A percentile compares a stretch with the other conserved stretches of the same genome.
These are phyloP conservation scores for Ophiosphaerella narmari DNA, from an alignment of 2,329 filamentous ascomycete genomes.

Conservation along the genomic window DNA sequence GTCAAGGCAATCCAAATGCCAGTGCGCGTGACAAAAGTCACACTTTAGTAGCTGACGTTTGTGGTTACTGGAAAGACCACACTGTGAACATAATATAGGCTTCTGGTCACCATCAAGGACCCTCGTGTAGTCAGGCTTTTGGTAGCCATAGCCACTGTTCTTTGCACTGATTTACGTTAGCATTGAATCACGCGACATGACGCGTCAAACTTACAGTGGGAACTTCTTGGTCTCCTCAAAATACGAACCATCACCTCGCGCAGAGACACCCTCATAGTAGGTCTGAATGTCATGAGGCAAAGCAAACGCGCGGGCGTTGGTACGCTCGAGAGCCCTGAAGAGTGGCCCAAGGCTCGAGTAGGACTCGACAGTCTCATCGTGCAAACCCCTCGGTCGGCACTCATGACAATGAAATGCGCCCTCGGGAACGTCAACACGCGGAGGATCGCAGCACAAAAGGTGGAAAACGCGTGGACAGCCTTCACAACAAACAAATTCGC, in stretches of 20 bases:
- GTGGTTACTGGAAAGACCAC: conserved; percentile 67
- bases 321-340: conserved; percentile 67
- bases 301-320: conserved; percentile 71
- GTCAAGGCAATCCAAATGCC: conserved; percentile 92
- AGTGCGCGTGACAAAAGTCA: conserved; percentile 78
- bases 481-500: conserved; percentile 90
- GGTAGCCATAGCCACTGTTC: conserved; percentile 48
- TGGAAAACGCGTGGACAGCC: conserved; percentile 90
- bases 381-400: conserved; percentile 29
- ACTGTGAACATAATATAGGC: conserved; percentile 76
- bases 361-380: conserved; percentile 32
- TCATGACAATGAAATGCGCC: conserved; percentile 75
- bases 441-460: conserved; percentile 84
- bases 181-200: conserved; percentile 26
- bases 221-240: conserved; percentile 66
- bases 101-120: conserved; percentile 74
- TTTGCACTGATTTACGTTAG: conserved; percentile 43
- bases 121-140: conserved; percentile 57
- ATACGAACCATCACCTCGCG: conserved; percentile 78
- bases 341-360: conserved; percentile 60
- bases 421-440: conserved; percentile 48
- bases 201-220: conserved; percentile 60
- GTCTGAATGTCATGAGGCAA: conserved; percentile 73
- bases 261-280: conserved; percentile 79
- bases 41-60: conserved; percentile 81